Base-by-base conservation (phyloP, 148 eudicot genomes). In the Talinum fruticosum region DNA sequence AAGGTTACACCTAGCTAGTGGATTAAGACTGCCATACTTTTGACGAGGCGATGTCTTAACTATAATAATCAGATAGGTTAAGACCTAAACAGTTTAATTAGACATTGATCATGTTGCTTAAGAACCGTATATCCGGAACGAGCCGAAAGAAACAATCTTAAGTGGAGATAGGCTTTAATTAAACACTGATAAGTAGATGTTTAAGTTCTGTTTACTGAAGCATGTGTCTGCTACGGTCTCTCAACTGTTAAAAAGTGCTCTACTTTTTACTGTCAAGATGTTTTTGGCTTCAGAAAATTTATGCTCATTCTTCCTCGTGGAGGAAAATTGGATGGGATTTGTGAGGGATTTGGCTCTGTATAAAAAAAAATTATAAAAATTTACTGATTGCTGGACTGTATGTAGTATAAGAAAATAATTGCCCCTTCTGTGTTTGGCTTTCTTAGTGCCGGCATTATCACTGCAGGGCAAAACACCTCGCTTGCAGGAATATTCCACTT, bases 401-500 rank as follows among this genome's bases (percentile, higher is more conserved):
- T n/a, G 29, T 32, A 21, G 76, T 12, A 61, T 37, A 71, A 76
- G 77, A 77, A 81, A 81, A 81, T 76, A 80, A 77, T 72, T 77
- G 84, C 18, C 47, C 73, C 67, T 37, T 26, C 33, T 64, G 45
- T 49, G 45, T 72, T 36, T 76, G 14, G 26, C 83, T 72, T 34
- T 69, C 23, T 66, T 76, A 76, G 80, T 76, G 69, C 80, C 80
- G 73, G 80, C 84, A 72, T 65, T 76, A 51, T 66, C 76, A 76
- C 61, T 72, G 80, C 80, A 44, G 14, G 49, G 47, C 76, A 66
- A 47, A 71, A 62, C 73, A 71, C 36, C 13, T 72, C n/a, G 61
- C 28, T 73, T 78, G 78, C 84, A 82, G 78, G 51, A 73, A 77
- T 82, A 77, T 82, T 82, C 84, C 66, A 41, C 81, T 82, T 82